Evolutionary conservation across 805 yeast genomes (phyloP), one percentile per base, ranked within the genome.

Genomic region (Saccharomycopsis fermentans): DNA sequence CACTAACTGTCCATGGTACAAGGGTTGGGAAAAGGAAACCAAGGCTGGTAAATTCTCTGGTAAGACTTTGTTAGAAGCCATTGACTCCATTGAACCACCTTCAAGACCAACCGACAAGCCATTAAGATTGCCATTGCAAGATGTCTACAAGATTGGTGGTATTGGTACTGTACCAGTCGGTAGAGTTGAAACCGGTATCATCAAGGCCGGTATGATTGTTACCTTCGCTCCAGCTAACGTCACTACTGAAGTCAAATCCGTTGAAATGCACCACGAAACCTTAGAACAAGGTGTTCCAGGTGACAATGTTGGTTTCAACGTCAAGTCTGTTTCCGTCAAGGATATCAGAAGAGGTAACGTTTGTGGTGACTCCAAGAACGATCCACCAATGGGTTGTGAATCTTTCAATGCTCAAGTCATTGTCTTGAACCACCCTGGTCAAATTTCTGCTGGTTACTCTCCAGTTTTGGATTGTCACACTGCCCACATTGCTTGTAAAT

Each of bases 311-410:
- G 90, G 92, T 69, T 81, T 87, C 86, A 88, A 87, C 83, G 87
- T 87, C 76, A 88, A 88, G 89, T 83, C 85, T 78, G 90, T 86
- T 71, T 85, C 91, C 75, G 87, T 84, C 66, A 85, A 87, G 82
- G 94, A 88, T 71, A 84, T 87, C 71, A 85, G 90, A 77, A 86
- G 91, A 81, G 96, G 96, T 80, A 88, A 88, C 87, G 91, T 88
- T 67, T 80, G 87, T 77, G 90, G 94, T 81, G 90, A 86, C 83
- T 82, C 90, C 75, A 83, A 85, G 83, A 81, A 84, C 81, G 94
- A 87, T 74, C 91, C 94, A 71, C 92, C 94, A 72, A 74, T 78
- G 77, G 92, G 82, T 68, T 76, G 83, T 72, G 86, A 79, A 66
- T 84, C 90, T 71, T 87, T 87, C 90, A 80, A 80, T 74, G 88